These are phyloP conservation scores for Pyricularia pennisetigena DNA, from an alignment of 2,329 filamentous ascomycete genomes.

Conservation along the genomic window DNA sequence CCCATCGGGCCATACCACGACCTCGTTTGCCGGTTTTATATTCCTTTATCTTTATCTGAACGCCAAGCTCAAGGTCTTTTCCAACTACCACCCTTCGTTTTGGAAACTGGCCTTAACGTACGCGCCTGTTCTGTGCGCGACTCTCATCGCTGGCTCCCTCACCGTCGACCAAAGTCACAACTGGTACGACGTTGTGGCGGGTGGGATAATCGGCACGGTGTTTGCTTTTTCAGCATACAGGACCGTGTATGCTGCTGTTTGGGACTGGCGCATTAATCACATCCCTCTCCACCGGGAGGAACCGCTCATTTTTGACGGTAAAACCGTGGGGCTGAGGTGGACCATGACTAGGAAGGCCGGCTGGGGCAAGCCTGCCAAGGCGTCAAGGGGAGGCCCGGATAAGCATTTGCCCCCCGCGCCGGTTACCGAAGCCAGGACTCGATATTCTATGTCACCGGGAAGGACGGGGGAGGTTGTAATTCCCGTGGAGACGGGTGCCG, in stretches of 20 bases:
- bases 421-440: background rate
- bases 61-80: slow-evolving; percentile 67
- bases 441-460: background rate
- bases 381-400: background rate
- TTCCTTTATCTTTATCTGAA: slow-evolving; percentile 67
- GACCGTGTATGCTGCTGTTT: slow-evolving; percentile 56
- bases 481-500: background rate
- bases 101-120: slow-evolving; percentile 62
- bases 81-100: slow-evolving; percentile 62
- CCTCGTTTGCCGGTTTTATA: slow-evolving; percentile 62
- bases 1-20: slow-evolving; percentile 64
- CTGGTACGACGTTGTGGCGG: slow-evolving; percentile 62
- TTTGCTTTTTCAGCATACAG: slow-evolving; percentile 56
- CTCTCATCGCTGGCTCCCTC: slow-evolving; percentile 57
- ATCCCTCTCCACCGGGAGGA: slow-evolving; percentile 43
- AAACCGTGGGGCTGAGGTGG: background rate
- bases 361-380: slow-evolving; percentile 1
- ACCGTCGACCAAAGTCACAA: slow-evolving; percentile 69
- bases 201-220: slow-evolving; percentile 51
- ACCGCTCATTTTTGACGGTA: slow-evolving; percentile 18
- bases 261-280: slow-evolving; percentile 60
- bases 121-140: slow-evolving; percentile 56
- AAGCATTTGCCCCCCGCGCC: background rate
- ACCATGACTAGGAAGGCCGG: slow-evolving; percentile 4
- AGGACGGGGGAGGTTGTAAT: background rate